A percentile compares a stretch with the other conserved stretches of the same genome.
Conservation (phyloP, 2,329 filamentous ascomycete species). For the Colletotrichum sp. region DNA sequence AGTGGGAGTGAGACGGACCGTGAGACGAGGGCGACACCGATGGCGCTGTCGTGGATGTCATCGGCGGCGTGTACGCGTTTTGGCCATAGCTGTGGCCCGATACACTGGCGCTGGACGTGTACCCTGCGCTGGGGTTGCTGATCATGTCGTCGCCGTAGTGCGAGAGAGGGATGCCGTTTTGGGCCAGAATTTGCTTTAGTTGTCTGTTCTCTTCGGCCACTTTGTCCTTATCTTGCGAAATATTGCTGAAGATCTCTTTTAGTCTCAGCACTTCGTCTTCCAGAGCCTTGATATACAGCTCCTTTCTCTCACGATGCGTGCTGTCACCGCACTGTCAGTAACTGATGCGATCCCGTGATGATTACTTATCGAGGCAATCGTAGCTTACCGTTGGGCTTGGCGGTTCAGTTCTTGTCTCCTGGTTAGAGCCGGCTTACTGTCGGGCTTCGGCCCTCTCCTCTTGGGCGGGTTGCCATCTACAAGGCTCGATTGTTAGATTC, state of each 20-base stretch:
- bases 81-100: slow-evolving; percentile 63
- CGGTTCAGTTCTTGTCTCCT: slow-evolving; percentile 92
- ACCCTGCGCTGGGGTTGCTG: slow-evolving; percentile 51
- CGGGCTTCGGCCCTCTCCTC: slow-evolving; percentile 91
- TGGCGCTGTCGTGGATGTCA: slow-evolving; percentile 46
- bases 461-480: slow-evolving; percentile 86
- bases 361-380: not conserved
- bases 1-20: slow-evolving; percentile 20
- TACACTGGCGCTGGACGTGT: slow-evolving; percentile 60
- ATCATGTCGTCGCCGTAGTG: slow-evolving; percentile 44
- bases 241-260: slow-evolving; percentile 80
- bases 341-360: slow-evolving; percentile 1
- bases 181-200: slow-evolving; percentile 62
- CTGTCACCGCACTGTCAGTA: slow-evolving; percentile 49
- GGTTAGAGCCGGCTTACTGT: slow-evolving; percentile 92
- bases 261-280: slow-evolving; percentile 90
- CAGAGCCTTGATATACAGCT: slow-evolving; percentile 91
- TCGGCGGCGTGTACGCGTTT: slow-evolving; percentile 52
- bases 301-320: slow-evolving; percentile 95
- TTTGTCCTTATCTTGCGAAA: slow-evolving; percentile 76
- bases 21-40: slow-evolving; percentile 40
- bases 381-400: slow-evolving; percentile 84
- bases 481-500: not conserved
- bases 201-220: slow-evolving; percentile 80
- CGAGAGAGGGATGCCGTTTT: slow-evolving; percentile 52